These are phyloP conservation scores for Lycium barbarum DNA, from an alignment of 257 asterid genomes.

Conservation along the genomic window DNA sequence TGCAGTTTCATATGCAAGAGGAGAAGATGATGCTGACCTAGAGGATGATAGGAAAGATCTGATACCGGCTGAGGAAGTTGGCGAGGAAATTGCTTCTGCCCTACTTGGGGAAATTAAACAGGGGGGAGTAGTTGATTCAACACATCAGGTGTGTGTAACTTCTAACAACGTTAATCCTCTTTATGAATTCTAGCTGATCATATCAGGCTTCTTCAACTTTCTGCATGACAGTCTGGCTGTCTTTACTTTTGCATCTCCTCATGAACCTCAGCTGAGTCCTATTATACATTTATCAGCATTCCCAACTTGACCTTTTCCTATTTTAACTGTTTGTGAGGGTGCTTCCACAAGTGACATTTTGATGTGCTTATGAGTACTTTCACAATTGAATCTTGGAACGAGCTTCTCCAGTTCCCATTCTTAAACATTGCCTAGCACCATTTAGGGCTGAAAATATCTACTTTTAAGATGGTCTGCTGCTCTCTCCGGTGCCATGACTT, in stretches of 20 bases:
- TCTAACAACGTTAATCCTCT: neutral
- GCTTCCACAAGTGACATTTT: neutral
- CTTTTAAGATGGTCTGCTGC: slow-evolving; percentile 22
- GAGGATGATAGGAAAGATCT: slow-evolving; percentile 64
- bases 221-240: neutral
- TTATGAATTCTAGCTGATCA: slow-evolving; percentile 6
- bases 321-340: neutral
- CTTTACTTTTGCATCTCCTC: slow-evolving; percentile 14
- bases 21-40: slow-evolving; percentile 53
- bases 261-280: neutral
- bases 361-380: neutral
- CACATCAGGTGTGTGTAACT: slow-evolving; percentile 76
- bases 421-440: neutral
- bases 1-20: slow-evolving; percentile 57
- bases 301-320: neutral
- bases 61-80: slow-evolving; percentile 71
- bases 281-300: neutral
- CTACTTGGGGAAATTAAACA: slow-evolving; percentile 79
- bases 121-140: slow-evolving; percentile 98
- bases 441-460: neutral
- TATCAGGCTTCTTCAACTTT: neutral
- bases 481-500: neutral
- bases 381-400: neutral
- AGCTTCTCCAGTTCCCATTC: neutral
- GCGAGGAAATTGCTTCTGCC: slow-evolving; percentile 66